Percentiles rank a stretch among this genome's conserved stretches.
These are phyloP conservation scores for Microsporum canis DNA, from an alignment of 2,329 filamentous ascomycete species.

Conservation along the genomic window DNA sequence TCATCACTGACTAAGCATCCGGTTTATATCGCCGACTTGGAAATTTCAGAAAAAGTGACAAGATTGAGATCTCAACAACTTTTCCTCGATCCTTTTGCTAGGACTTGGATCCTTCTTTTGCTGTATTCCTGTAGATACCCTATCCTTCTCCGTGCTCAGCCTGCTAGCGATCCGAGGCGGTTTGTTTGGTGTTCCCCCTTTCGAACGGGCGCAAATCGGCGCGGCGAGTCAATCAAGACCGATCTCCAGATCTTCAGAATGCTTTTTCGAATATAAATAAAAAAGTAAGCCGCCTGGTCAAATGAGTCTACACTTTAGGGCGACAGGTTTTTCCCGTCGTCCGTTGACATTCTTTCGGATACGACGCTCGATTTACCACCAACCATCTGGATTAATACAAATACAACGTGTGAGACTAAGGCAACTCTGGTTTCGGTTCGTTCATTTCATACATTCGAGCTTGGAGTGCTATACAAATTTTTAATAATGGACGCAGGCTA, in stretches of 20 bases:
- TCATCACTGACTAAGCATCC: no score
- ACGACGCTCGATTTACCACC: neutral
- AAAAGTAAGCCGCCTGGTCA: neutral
- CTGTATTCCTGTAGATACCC: neutral
- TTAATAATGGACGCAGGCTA: neutral
- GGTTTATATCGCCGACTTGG: no score
- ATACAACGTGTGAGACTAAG: slow-evolving; percentile 3
- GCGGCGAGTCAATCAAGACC: neutral
- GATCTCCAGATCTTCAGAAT: neutral
- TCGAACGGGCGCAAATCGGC: neutral
- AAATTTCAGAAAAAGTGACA: neutral
- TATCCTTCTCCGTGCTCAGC: neutral
- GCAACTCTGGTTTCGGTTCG: neutral
- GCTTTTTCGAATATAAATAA: neutral
- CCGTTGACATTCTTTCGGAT: neutral
- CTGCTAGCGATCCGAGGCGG: neutral
- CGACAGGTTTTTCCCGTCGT: neutral
- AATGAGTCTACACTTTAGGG: neutral
- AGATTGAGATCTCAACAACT: neutral
- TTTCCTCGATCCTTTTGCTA: neutral
- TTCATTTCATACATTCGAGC: neutral
- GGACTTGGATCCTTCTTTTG: neutral
- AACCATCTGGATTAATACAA: neutral
- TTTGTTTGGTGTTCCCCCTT: neutral
- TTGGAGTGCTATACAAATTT: neutral